phyloP scores from a whole-genome alignment of 2,329 filamentous ascomycete genomes.

The Thielaviopsis populi region DNA sequence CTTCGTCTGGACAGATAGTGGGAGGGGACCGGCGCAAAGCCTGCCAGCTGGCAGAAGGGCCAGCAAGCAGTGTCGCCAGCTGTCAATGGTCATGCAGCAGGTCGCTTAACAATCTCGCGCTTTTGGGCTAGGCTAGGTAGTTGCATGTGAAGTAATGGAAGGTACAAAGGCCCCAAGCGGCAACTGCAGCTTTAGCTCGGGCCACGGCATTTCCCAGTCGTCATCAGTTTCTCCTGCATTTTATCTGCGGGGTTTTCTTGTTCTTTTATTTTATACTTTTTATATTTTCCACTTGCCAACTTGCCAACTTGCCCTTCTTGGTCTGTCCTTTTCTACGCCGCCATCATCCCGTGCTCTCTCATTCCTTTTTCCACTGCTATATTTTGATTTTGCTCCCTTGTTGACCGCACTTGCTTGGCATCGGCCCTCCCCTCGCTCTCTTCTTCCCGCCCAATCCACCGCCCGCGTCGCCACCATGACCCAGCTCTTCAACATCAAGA shows the following conservation, averaged over 20 bases:
- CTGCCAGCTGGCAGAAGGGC: not conserved
- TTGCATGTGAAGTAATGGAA: not conserved
- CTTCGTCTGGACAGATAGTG: not conserved
- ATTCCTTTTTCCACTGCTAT: not conserved
- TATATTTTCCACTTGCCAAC: not conserved
- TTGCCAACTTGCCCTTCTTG: not conserved
- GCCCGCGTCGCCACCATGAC: slow-evolving; percentile 9
- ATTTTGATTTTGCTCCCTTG: not conserved
- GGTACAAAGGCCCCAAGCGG: not conserved
- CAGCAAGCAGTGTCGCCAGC: not conserved
- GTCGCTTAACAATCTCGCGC: not conserved
- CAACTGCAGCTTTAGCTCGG: not conserved
- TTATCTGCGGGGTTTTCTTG: not conserved
- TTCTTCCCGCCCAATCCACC: not conserved
- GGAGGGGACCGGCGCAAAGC: not conserved
- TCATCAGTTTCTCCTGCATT: not conserved
- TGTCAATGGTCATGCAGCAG: too few relatives aligned
- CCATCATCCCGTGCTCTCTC: not conserved
- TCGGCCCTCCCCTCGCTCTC: not conserved
- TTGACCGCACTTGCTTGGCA: not conserved
- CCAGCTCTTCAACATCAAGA: slow-evolving; percentile 44
- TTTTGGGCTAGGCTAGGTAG: not conserved
- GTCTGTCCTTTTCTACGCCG: not conserved
- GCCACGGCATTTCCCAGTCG: not conserved
- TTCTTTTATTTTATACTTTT: not conserved